Conservation (phyloP, 225 moss, liverwort and hornwort species). For the Bryum argenteum region DNA sequence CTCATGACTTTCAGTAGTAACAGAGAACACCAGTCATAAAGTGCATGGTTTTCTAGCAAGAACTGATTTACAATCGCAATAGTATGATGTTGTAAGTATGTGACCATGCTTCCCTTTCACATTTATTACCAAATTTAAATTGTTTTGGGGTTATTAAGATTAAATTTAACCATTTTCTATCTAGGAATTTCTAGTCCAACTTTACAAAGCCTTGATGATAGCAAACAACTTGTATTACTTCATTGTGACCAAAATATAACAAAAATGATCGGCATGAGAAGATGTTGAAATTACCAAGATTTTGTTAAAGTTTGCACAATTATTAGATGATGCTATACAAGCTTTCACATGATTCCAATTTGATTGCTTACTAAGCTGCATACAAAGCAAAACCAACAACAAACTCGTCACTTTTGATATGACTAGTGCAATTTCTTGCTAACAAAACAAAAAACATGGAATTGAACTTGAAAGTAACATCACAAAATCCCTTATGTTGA, state of each 20-base stretch:
- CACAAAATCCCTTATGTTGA: too few species aligned
- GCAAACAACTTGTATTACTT: too few species aligned
- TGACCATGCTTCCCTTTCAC: not conserved
- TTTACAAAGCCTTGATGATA: not conserved
- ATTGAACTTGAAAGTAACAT: too few species aligned
- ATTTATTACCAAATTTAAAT: not conserved
- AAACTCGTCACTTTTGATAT: too few species aligned
- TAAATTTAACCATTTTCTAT: not conserved
- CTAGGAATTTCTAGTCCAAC: not conserved
- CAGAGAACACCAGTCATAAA: too few species aligned
- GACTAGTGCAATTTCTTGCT: too few species aligned
- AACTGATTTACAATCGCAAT: too few species aligned
- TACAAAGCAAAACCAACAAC: not conserved
- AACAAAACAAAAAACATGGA: too few species aligned
- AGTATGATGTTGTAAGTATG: not conserved
- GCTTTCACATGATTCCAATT: slow-evolving; percentile 50
- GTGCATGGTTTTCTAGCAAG: too few species aligned
- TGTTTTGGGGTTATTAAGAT: not conserved
- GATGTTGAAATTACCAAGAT: slow-evolving; percentile 41
- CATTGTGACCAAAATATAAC: too few species aligned
- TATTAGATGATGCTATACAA: slow-evolving; percentile 39
- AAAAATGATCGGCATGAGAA: not conserved
- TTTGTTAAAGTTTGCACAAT: slow-evolving; percentile 46
- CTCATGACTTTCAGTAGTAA: too few species aligned
- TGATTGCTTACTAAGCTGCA: slow-evolving; percentile 47